Conservation (phyloP, 2,329 filamentous ascomycete genomes). For the Pseudocercospora ulei region DNA sequence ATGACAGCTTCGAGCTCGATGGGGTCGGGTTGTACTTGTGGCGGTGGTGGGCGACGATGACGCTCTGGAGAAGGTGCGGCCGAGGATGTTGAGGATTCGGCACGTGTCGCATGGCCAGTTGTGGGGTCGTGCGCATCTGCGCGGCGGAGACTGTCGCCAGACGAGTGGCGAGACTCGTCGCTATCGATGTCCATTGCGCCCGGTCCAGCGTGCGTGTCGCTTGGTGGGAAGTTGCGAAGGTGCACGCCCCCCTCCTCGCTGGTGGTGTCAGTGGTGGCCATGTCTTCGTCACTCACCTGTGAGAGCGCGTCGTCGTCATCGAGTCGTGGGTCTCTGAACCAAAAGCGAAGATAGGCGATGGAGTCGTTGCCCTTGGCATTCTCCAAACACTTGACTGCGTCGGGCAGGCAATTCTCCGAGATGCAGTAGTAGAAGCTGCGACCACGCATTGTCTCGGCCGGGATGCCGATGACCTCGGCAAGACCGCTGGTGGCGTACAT, state of each 20-base stretch:
- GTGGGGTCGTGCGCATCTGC: slow-evolving; percentile 37
- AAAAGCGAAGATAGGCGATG: slow-evolving; percentile 79
- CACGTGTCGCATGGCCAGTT: slow-evolving; percentile 37
- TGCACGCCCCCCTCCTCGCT: slow-evolving; percentile 45
- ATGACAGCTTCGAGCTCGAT: slow-evolving; percentile 82
- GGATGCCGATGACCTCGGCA: slow-evolving; percentile 62
- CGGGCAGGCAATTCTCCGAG: slow-evolving; percentile 61
- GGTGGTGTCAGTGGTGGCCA: slow-evolving; percentile 42
- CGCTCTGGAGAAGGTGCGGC: slow-evolving; percentile 27
- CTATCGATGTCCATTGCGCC: slow-evolving; percentile 20
- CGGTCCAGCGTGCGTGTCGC: slow-evolving; percentile 15
- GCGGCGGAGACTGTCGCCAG: slow-evolving; percentile 39
- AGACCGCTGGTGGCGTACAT: slow-evolving; percentile 80
- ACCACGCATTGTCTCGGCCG: slow-evolving; percentile 58
- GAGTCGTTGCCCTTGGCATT: slow-evolving; percentile 84
- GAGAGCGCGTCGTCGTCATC: slow-evolving; percentile 34
- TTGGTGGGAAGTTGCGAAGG: slow-evolving; percentile 34
- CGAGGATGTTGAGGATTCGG: slow-evolving; percentile 36
- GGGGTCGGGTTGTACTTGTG: slow-evolving; percentile 31
- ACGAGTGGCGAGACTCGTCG: slow-evolving; percentile 36
- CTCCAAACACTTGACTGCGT: slow-evolving; percentile 69
- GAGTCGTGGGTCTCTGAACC: slow-evolving; percentile 64
- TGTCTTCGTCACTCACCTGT: slow-evolving; percentile 38
- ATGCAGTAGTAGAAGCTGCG: slow-evolving; percentile 85
- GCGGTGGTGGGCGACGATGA: slow-evolving; percentile 19